phyloP scores from a whole-genome alignment of 306 rosid species.

The Citrullus amarus region DNA sequence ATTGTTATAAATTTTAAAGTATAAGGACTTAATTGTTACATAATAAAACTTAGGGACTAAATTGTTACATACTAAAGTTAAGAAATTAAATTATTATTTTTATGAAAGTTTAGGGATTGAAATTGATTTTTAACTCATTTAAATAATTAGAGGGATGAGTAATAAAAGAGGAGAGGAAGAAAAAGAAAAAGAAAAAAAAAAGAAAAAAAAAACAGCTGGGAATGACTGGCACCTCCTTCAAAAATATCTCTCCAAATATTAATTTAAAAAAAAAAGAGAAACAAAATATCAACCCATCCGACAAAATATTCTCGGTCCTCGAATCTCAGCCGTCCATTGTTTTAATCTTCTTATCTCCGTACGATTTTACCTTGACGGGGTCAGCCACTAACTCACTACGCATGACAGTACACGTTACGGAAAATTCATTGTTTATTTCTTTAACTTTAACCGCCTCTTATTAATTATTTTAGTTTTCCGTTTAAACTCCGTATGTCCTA shows the following conservation, averaged over 20 bases:
- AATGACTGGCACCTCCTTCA: background rate
- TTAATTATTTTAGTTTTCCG: too few relatives aligned
- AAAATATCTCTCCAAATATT: conserved; percentile 4
- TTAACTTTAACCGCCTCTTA: background rate
- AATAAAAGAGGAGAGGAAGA: too few relatives aligned
- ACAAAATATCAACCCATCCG: background rate
- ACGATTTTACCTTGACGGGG: background rate
- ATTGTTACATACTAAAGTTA: too few relatives aligned
- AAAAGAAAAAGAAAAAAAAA: background rate
- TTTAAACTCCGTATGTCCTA: too few relatives aligned
- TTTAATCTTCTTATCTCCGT: background rate
- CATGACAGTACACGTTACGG: background rate
- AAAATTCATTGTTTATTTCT: background rate
- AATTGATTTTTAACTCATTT: too few relatives aligned
- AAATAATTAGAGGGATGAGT: too few relatives aligned
- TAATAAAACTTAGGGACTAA: too few relatives aligned
- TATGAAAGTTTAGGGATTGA: too few relatives aligned
- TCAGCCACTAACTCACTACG: background rate
- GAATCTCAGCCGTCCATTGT: background rate
- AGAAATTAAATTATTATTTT: too few relatives aligned
- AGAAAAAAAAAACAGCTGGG: background rate
- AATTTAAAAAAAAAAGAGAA: background rate
- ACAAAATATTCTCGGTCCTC: background rate
- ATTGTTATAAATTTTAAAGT: too few relatives aligned
- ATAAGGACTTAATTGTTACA: too few relatives aligned